Evolutionary conservation across 352 stramenopile genomes (phyloP).

Genomic region (Globisporangium acanthophoron): DNA sequence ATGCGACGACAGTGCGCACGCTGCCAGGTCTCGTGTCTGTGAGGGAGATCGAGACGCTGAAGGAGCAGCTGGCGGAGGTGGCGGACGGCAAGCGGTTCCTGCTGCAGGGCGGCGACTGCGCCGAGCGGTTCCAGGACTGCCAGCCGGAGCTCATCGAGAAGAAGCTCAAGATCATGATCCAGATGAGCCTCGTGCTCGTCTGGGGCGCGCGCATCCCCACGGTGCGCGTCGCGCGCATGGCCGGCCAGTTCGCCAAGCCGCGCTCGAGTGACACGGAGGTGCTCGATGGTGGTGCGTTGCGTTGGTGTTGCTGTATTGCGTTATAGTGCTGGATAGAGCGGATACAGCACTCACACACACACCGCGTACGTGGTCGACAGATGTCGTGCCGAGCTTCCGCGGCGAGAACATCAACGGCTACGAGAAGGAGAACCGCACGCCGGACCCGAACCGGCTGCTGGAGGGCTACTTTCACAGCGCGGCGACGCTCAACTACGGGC

Average conservation of each 20-base stretch:
- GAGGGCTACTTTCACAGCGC: constrained; percentile 97
- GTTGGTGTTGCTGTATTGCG: background rate
- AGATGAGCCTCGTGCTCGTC: constrained; percentile 97
- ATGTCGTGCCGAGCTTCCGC: constrained; percentile 94
- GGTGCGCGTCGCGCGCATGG: constrained; percentile 96
- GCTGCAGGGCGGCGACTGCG: constrained; percentile 98
- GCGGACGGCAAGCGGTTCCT: constrained; percentile 96
- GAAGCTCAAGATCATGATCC: constrained; percentile 93
- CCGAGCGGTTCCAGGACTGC: constrained; percentile 95
- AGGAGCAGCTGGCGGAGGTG: constrained; percentile 90
- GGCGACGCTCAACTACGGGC: constrained; percentile 97
- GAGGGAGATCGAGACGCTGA: constrained; percentile 91
- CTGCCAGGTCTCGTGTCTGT: constrained; percentile 94
- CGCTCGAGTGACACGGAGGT: constrained; percentile 93
- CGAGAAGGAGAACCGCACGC: constrained; percentile 88
- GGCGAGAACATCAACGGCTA: constrained; percentile 98
- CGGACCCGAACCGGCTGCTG: constrained; percentile 93
- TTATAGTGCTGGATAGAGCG: background rate
- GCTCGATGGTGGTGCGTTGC: constrained; percentile 71
- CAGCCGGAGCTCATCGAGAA: constrained; percentile 84
- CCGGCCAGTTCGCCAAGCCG: constrained; percentile 98
- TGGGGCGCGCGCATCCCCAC: constrained; percentile 97
- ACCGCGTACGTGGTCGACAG: constrained; percentile 13
- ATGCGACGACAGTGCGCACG: constrained; percentile 42
- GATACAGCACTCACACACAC: too few relatives aligned